Base-by-base conservation (phyloP, 2,329 filamentous ascomycete species). In the Colletotrichum tamarilloi region DNA sequence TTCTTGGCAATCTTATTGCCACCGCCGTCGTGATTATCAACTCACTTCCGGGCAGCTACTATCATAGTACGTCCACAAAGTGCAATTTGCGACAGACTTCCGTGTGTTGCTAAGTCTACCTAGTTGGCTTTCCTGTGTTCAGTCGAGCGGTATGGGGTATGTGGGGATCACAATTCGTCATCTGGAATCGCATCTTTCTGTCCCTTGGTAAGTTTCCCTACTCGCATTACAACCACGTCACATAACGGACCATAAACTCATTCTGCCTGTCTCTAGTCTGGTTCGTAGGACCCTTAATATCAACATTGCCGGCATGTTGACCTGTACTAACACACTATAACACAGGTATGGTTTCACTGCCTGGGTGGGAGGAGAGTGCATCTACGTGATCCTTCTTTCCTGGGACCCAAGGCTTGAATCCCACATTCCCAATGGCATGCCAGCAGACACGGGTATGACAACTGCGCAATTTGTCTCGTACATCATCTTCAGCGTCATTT, bases 331-430 rank as follows among this genome's bases (percentile, higher is more conserved):
- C 16, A 35, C n/a, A 9, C 35, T 52, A 8, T 5, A 57, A 57
- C 57, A 52, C 30, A 82, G 82, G 82, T 84, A 84, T 65, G 84
- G 81, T 19, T 85, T 86, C 69, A 84, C 86, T 64, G 82, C 84
- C 5, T 87, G 84, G 83, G 82, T 86, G 53, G 85, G 85, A 14
- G 85, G 85, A 3, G 80, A 85, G 76, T 86, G 84, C 62, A 74
- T 86, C 67, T 85, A 86, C 63, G 80, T 87, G 57, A 84, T 85
- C 63, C 79, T 87, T 5, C 82, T 84, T 12, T 84, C 86, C 1
- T 84, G 85, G 77, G 84, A 84, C 75, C 85, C 85, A 12, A 79
- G 80, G 8, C 79, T 86, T 42, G 84, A 86, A 67, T 62, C 80
- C 0, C 83, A 83, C 72, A 82, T 87, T 56, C 82, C 80, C 16